These are phyloP conservation scores for Diphasiastrum complanatum DNA, from an alignment of 83 land plant genomes.

Conservation along the genomic window DNA sequence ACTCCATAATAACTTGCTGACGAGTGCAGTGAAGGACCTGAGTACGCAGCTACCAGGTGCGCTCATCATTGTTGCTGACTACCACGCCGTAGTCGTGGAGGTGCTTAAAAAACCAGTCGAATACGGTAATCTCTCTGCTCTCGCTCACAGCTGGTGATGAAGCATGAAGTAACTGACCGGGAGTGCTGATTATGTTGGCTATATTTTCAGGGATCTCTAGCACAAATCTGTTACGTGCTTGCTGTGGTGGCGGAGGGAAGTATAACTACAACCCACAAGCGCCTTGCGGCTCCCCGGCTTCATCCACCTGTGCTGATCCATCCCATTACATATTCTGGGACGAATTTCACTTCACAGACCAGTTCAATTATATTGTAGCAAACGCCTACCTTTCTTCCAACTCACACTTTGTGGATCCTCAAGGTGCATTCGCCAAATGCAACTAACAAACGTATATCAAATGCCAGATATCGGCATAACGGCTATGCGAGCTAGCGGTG, in stretches of 20 bases:
- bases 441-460: too few species aligned
- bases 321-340: neutral
- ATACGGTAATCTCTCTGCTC: neutral
- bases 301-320: neutral
- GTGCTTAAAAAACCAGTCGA: neutral
- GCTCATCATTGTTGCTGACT: neutral
- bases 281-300: neutral
- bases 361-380: neutral
- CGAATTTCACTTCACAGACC: neutral
- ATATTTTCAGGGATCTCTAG: neutral
- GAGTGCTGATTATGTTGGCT: too few species aligned
- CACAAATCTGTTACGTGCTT: neutral
- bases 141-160: neutral
- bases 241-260: neutral
- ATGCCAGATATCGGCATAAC: too few species aligned
- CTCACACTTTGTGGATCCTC: too few species aligned
- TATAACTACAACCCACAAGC: neutral
- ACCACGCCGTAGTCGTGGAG: neutral
- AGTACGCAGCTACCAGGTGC: neutral
- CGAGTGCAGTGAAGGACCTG: neutral
- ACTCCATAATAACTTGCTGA: neutral
- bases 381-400: too few species aligned
- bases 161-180: neutral
- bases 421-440: too few species aligned
- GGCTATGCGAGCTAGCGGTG: too few species aligned